phyloP scores from a whole-genome alignment of 1,284 basidiomycete genomes.

The Tylopilus sp. region DNA sequence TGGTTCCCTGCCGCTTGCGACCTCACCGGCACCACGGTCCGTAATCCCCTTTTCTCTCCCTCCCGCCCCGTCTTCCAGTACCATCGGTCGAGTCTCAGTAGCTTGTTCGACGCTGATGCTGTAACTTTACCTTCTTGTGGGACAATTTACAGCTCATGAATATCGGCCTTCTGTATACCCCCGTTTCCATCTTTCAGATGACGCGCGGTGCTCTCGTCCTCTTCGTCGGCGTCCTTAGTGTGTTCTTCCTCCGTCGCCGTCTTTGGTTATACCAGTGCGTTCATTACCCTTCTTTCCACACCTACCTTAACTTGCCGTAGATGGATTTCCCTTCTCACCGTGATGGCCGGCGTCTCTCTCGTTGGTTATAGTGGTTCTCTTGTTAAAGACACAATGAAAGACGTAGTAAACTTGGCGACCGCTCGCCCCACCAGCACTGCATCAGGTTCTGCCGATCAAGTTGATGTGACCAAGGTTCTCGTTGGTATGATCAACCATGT shows the following conservation, averaged over 20 bases:
- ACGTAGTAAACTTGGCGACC: slow-evolving; percentile 31
- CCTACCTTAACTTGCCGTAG: slow-evolving; percentile 36
- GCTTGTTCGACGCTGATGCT: slow-evolving; percentile 21
- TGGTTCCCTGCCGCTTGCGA: slow-evolving; percentile 88
- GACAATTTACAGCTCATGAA: slow-evolving; percentile 75
- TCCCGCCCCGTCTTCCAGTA: slow-evolving; percentile 7
- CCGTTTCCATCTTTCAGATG: slow-evolving; percentile 98
- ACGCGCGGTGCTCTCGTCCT: slow-evolving; percentile 93
- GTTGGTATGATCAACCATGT: slow-evolving; percentile 46
- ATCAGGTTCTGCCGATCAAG: slow-evolving; percentile 47
- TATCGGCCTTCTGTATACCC: slow-evolving; percentile 88
- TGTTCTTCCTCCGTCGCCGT: slow-evolving; percentile 82
- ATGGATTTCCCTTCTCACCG: slow-evolving; percentile 88
- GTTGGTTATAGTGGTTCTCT: slow-evolving; percentile 91
- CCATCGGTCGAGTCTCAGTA: slow-evolving; percentile 6
- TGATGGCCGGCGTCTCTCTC: slow-evolving; percentile 85
- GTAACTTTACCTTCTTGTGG: slow-evolving; percentile 14
- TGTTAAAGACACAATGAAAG: slow-evolving; percentile 66
- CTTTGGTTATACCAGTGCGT: slow-evolving; percentile 76
- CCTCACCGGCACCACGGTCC: slow-evolving; percentile 80
- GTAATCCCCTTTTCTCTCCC: slow-evolving; percentile 27
- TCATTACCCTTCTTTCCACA: slow-evolving; percentile 4
- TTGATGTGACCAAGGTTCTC: slow-evolving; percentile 60
- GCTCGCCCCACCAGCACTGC: slow-evolving; percentile 17
- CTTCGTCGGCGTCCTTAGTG: slow-evolving; percentile 91